Conservation (phyloP, 2,329 filamentous ascomycete species). For the Pseudogymnoascus sp. region DNA sequence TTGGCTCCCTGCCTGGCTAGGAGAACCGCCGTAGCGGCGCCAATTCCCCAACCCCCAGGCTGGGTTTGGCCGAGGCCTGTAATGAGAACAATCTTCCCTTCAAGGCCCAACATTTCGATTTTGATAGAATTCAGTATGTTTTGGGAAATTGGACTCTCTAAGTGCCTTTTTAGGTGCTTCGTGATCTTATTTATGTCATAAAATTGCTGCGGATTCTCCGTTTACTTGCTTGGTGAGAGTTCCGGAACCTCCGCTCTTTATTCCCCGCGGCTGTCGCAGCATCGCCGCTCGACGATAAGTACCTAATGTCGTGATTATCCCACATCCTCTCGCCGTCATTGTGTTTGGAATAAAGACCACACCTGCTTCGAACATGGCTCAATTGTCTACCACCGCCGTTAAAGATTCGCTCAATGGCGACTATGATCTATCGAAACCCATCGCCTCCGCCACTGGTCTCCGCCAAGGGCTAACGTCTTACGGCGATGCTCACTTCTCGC, state of each 20-base stretch:
- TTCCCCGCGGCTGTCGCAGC: not conserved
- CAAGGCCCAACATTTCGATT: constrained; percentile 28
- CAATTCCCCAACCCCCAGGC: constrained; percentile 40
- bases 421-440: constrained; percentile 50
- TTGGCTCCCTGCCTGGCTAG: constrained; percentile 37
- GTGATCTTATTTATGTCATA: not conserved
- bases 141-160: not conserved
- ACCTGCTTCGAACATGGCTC: not conserved
- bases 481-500: constrained; percentile 65
- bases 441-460: constrained; percentile 44
- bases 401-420: constrained; percentile 27
- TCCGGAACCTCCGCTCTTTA: not conserved
- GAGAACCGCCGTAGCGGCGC: constrained; percentile 37
- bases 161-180: not conserved
- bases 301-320: not conserved
- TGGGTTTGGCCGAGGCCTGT: constrained; percentile 35
- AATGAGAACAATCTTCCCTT: constrained; percentile 33
- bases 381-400: not conserved
- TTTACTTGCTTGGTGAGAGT: not conserved
- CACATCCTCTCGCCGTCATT: not conserved
- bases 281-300: not conserved
- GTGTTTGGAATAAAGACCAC: not conserved
- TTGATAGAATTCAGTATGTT: not conserved
- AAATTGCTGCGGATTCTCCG: not conserved
- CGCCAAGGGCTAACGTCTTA: constrained; percentile 59